Percentiles rank a stretch among this genome's conserved stretches.
These are phyloP conservation scores for Dactylonectria estremocensis DNA, from an alignment of 2,329 filamentous ascomycete species.

Conservation along the genomic window DNA sequence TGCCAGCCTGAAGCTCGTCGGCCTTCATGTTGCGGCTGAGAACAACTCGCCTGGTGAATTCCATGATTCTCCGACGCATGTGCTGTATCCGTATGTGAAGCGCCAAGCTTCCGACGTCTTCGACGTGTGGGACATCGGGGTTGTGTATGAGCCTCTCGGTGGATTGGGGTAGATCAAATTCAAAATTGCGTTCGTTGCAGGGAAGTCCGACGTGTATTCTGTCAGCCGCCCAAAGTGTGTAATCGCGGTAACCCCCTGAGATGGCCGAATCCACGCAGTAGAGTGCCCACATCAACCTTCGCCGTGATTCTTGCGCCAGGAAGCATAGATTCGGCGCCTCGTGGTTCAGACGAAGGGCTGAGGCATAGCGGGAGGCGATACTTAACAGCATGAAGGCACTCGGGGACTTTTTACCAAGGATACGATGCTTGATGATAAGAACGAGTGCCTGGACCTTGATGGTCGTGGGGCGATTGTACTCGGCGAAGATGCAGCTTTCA, in stretches of 20 bases:
- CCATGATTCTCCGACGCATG: slow-evolving; percentile 68
- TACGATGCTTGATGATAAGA: slow-evolving; percentile 62
- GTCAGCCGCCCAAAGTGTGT: slow-evolving; percentile 60
- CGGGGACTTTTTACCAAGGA: slow-evolving; percentile 60
- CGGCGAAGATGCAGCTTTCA: slow-evolving; percentile 66
- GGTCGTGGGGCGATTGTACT: slow-evolving; percentile 70
- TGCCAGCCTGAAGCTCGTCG: slow-evolving; percentile 59
- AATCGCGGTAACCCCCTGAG: slow-evolving; percentile 61
- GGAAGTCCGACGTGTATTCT: slow-evolving; percentile 60
- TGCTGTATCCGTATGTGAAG: slow-evolving; percentile 71
- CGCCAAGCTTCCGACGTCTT: slow-evolving; percentile 70
- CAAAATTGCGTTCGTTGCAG: slow-evolving; percentile 63
- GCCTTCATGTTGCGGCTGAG: slow-evolving; percentile 57
- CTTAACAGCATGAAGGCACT: slow-evolving; percentile 63
- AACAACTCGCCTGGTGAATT: slow-evolving; percentile 64
- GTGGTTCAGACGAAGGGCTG: slow-evolving; percentile 61
- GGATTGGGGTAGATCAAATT: slow-evolving; percentile 70
- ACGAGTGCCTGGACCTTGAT: slow-evolving; percentile 68
- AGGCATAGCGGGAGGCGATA: slow-evolving; percentile 60
- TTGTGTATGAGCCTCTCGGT: slow-evolving; percentile 67
- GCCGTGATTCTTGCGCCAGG: slow-evolving; percentile 59
- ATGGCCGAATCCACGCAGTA: slow-evolving; percentile 61
- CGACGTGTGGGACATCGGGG: slow-evolving; percentile 58
- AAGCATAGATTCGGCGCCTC: slow-evolving; percentile 58
- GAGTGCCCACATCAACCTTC: slow-evolving; percentile 62